Evolutionary conservation across 495 filamentous ascomycete genomes (phyloP).

Genomic region (Jackrogersella minutella): DNA sequence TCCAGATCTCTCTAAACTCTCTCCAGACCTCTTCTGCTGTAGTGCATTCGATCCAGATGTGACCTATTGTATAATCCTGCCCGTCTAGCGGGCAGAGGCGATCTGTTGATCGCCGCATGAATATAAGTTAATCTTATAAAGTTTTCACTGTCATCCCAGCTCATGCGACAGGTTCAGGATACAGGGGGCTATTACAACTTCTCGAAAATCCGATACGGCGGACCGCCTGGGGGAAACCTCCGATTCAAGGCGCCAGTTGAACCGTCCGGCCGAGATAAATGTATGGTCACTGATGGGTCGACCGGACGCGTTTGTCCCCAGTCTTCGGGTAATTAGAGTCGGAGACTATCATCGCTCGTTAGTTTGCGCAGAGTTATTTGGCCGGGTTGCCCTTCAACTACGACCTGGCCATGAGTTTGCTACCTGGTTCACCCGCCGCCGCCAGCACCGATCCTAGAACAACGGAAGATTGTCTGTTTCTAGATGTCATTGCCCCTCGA

Average conservation of each 20-base stretch:
- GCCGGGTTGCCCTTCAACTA: neutral
- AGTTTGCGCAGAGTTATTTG: neutral
- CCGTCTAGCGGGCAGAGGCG: no score
- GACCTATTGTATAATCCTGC: no score
- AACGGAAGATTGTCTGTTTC: neutral
- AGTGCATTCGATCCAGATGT: no score
- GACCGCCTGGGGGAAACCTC: neutral
- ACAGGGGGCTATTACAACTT: conserved; percentile 4
- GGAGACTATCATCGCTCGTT: neutral
- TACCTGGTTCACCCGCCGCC: neutral
- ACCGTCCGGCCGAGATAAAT: neutral
- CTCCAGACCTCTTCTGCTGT: no score
- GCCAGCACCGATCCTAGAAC: neutral
- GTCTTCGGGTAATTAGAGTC: conserved; percentile 2
- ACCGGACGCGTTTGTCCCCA: conserved; percentile 1
- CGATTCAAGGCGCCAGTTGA: neutral
- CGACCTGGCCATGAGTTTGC: neutral
- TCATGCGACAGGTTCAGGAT: no score
- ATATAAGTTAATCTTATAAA: no score
- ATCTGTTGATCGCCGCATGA: no score
- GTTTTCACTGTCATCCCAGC: no score
- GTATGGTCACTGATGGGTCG: neutral
- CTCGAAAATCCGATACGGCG: conserved; percentile 2
- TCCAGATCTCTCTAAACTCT: no score
- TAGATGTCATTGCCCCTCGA: conserved; percentile 2